phyloP scores from a whole-genome alignment of 345 rosid species.

The Citrus inodora region DNA sequence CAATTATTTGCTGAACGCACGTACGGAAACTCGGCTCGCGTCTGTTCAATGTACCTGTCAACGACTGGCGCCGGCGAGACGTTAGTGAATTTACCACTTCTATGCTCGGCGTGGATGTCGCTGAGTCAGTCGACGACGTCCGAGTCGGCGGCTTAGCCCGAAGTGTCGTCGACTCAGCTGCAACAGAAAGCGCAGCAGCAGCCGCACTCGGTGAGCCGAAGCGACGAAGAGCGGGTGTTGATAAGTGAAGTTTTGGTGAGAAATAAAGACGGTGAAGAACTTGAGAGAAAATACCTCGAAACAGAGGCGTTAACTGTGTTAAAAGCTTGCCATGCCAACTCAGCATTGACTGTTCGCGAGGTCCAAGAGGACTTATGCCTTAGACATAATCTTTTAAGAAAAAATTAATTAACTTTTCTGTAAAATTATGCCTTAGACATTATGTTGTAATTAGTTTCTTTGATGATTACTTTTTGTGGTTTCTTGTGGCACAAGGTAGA shows the following conservation, averaged over 20 bases:
- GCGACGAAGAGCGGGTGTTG: conserved; percentile 83
- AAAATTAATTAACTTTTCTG: too few relatives aligned
- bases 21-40: conserved; percentile 19
- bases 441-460: background rate
- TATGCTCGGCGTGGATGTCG: conserved; percentile 53
- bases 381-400: too few relatives aligned
- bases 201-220: conserved; percentile 39
- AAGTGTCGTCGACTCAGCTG: conserved; percentile 6
- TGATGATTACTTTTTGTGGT: conserved; percentile 16
- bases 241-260: conserved; percentile 87
- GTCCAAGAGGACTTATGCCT: conserved; percentile 57
- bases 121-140: conserved; percentile 3
- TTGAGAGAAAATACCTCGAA: conserved; percentile 90
- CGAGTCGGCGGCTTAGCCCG: background rate
- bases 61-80: conserved; percentile 14
- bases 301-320: conserved; percentile 76
- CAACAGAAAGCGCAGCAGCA: conserved; percentile 45
- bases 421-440: background rate
- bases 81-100: conserved; percentile 32
- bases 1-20: conserved; percentile 15
- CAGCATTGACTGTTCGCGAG: conserved; percentile 79
- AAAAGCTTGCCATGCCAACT: conserved; percentile 80
- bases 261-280: conserved; percentile 92
- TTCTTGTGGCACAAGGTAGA: conserved; percentile 84
- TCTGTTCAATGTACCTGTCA: conserved; percentile 50